These are phyloP conservation scores for Auricularia cornea DNA, from an alignment of 768 basidiomycete species.

Conservation along the genomic window DNA sequence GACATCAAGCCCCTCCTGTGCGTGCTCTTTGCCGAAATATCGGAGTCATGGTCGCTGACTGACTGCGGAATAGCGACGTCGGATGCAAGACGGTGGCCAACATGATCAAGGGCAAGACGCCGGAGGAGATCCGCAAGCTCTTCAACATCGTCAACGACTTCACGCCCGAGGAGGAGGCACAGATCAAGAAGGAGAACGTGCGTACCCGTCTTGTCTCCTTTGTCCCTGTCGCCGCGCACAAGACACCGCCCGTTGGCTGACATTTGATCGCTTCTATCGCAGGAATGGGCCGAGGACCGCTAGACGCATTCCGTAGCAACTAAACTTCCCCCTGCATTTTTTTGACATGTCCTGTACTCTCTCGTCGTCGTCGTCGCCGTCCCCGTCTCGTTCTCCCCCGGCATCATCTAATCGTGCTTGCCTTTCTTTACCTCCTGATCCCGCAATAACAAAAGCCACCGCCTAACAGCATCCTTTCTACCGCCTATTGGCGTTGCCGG, in stretches of 20 bases:
- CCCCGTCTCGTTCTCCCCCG: too few relatives aligned
- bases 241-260: background rate
- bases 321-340: background rate
- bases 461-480: too few relatives aligned
- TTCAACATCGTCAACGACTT: conserved; percentile 99
- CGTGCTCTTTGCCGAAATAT: conserved; percentile 20
- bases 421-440: too few relatives aligned
- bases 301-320: conserved; percentile 27
- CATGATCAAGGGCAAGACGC: conserved; percentile 99
- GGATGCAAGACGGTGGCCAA: conserved; percentile 99
- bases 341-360: background rate
- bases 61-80: conserved; percentile 55
- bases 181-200: conserved; percentile 99
- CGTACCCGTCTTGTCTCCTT: too few relatives aligned
- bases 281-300: conserved; percentile 95
- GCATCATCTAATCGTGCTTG: too few relatives aligned
- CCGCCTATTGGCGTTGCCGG: too few relatives aligned
- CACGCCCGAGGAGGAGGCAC: conserved; percentile 98
- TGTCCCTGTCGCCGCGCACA: background rate
- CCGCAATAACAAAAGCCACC: too few relatives aligned
- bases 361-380: background rate
- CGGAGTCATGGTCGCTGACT: background rate
- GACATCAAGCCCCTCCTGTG: conserved; percentile 98
- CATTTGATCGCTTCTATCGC: conserved; percentile 6
- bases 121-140: conserved; percentile 96